Conservation (phyloP, 2,329 filamentous ascomycete genomes). For the Colletotrichum gloeosporioides region DNA sequence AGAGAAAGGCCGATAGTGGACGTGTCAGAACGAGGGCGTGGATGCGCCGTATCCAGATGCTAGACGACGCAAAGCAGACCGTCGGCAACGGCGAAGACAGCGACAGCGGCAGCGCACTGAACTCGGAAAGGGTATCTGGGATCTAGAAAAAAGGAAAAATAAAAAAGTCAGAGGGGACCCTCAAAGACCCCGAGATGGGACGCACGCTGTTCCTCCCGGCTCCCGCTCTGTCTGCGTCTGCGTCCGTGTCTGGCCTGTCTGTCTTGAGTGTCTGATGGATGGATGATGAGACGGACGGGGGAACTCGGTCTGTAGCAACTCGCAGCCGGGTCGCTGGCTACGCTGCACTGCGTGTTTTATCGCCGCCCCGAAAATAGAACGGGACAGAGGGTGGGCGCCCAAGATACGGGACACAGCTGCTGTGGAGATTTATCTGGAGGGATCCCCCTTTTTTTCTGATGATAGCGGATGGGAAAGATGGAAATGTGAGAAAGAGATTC, state of each 20-base stretch:
- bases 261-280: slow-evolving; percentile 10
- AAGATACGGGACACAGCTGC: background rate
- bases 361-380: slow-evolving; percentile 21
- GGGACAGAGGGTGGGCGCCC: background rate
- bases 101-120: slow-evolving; percentile 6
- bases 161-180: background rate
- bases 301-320: slow-evolving; percentile 3
- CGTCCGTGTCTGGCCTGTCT: background rate
- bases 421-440: slow-evolving; percentile 13
- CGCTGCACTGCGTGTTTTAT: slow-evolving; percentile 19
- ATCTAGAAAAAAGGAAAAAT: background rate
- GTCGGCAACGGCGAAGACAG: background rate
- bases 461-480: background rate
- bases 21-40: background rate
- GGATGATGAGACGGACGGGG: slow-evolving; percentile 15
- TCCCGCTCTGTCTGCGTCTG: background rate
- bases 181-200: slow-evolving; percentile 8
- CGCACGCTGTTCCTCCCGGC: slow-evolving; percentile 7
- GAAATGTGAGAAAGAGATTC: background rate
- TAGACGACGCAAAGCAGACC: background rate
- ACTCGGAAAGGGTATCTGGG: background rate
- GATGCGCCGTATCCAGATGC: background rate
- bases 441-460: slow-evolving; percentile 11
- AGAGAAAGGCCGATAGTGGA: background rate
- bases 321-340: background rate